Base-by-base conservation (phyloP, 176 grass and related monocot genomes). In the Ampelocalamus luodianensis region DNA sequence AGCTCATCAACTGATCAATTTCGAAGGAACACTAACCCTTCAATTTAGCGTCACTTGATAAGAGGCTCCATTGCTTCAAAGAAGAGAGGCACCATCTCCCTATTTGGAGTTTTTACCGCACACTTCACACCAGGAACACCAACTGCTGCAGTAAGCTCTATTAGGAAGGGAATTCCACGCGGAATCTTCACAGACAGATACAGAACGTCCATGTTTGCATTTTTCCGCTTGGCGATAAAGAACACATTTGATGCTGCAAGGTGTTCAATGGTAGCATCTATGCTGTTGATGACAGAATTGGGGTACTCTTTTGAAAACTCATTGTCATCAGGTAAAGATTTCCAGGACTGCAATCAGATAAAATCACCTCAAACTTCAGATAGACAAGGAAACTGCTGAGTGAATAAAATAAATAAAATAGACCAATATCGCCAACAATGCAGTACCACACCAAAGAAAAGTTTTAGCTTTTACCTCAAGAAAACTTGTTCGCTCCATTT, bases 141-240 rank as follows among this genome's bases (percentile, higher is more conserved):
- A 8, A 94, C 83, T 0, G 55, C 82, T 0, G 80, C 90, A 17
- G 96, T 99, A 44, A 98, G 69, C 85, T 99, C 96, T 78, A 99
- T 92, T 68, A 99, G 88, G 86, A 96, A 96, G 5, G 96, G 90
- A 76, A 91, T 94, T 48, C 91, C 91, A 0, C 81, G 90, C 3
- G 88, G 93, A 68, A 96, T 86, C 85, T 92, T 99, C 8, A 80
- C 85, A 0, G 94, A 92, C 39, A 96, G 32, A 87, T 99, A 99
- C 59, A 96, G 77, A 60, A 99, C 83, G 43, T 99, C 93, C 78
- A 89, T 91, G 81, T 96, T 99, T 36, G 78, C 90, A 73, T 99
- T 94, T 92, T 55, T 96, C 40, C 93, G 87, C 83, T 99, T 99
- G 39, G 96, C 93, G 9, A 99, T 87, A 68, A 99, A 99, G 85